Evolutionary conservation across 257 asterid species (phyloP), one percentile per base, ranked within the genome.

Genomic region (Vinca minor): DNA sequence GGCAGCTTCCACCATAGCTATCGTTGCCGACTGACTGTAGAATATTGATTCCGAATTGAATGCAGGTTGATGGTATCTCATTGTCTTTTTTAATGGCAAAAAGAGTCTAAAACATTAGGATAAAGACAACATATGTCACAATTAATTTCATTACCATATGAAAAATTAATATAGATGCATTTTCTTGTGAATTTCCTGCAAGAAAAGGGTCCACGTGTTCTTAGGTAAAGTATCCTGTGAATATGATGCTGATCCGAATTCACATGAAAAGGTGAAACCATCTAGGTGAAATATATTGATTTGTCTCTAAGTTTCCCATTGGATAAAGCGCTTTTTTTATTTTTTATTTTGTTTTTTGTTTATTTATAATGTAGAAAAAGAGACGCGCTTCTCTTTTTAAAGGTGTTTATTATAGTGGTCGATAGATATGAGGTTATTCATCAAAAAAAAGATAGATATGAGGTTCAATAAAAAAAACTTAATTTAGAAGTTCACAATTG

Each of bases 31-130:
- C 50, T 12, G 8, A n/a, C n/a, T n/a, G n/a, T 0, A 5, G 12
- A 60, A 60, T 45, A 39, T 38, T 23, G 36, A 38, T 23, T 10
- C 25, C 39, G 4, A 42, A 62, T 26, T 1, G 12, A n/a, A 10
- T 12, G 50, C 0, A 0, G 0, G 25, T 28, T 21, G 35, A 9
- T 23, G 63, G 26, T 58, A 32, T 4, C 65, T 45, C 20, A 1
- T 59, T 59, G 64, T 59, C 64, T 38, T n/a, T 15, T 21, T 13
- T 11, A n/a, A n/a, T n/a, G n/a, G n/a, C n/a, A n/a, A n/a, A 4
- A 28, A 14, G n/a, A 11, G 25, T 34, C 62, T 18, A 8, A n/a
- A 12, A 34, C 15, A 8, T 58, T 18, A 2, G 46, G 46, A 18
- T 25, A 32, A n/a, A 1, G 26, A 58, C 45, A 59, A 59, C 42